These are phyloP conservation scores for Sclerotinia minor DNA, from an alignment of 2,329 filamentous ascomycete species.

Conservation along the genomic window DNA sequence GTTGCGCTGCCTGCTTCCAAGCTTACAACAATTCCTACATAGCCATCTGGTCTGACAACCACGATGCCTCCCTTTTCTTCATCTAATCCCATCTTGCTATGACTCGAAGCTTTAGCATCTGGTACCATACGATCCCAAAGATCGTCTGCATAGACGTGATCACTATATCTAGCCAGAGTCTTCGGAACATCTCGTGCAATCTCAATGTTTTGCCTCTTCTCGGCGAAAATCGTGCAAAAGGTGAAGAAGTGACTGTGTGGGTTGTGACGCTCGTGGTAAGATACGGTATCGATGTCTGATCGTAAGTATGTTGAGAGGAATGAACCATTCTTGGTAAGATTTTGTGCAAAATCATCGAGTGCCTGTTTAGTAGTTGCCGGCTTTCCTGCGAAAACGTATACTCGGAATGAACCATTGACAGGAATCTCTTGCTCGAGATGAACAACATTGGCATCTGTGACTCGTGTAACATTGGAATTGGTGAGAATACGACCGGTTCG, in stretches of 20 bases:
- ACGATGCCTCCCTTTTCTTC: conserved; percentile 74
- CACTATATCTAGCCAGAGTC: conserved; percentile 71
- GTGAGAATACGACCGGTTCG: conserved; percentile 73
- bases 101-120: conserved; percentile 70
- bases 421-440: conserved; percentile 89
- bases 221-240: conserved; percentile 72
- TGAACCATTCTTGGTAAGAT: conserved; percentile 64
- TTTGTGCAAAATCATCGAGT: conserved; percentile 66
- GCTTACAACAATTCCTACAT: conserved; percentile 74
- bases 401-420: conserved; percentile 81
- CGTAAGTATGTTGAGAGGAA: conserved; percentile 71
- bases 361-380: conserved; percentile 60
- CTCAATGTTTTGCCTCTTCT: conserved; percentile 67
- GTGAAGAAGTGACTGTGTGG: conserved; percentile 84
- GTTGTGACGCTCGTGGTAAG: conserved; percentile 78
- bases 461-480: conserved; percentile 79
- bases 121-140: conserved; percentile 70
- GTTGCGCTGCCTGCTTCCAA: conserved; percentile 77
- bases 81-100: conserved; percentile 82
- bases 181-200: conserved; percentile 70
- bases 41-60: conserved; percentile 83
- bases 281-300: conserved; percentile 60
- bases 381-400: conserved; percentile 82
- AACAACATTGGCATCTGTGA: conserved; percentile 85
- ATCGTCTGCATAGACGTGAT: conserved; percentile 86